Conservation (phyloP, 1,284 basidiomycete species). For the Mycena citricolor region DNA sequence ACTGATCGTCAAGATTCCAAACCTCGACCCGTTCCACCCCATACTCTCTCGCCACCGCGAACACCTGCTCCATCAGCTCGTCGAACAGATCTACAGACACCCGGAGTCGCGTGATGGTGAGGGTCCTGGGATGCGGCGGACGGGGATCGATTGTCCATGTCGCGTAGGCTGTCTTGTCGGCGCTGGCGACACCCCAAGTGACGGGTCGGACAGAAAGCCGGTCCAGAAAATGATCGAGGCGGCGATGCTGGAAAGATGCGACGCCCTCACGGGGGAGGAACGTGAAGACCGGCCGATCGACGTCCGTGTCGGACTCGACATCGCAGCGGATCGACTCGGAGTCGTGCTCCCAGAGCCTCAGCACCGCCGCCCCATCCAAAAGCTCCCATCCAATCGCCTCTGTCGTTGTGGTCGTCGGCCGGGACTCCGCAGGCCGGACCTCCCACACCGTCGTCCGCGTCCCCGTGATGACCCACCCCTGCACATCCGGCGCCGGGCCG, state of each 20-base stretch:
- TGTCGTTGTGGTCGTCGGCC: neutral
- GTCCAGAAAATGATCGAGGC: conserved; percentile 29
- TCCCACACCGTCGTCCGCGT: conserved; percentile 48
- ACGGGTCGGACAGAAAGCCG: conserved; percentile 25
- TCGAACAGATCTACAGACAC: conserved; percentile 38
- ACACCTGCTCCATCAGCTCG: conserved; percentile 39
- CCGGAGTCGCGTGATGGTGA: conserved; percentile 53
- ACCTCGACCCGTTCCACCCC: conserved; percentile 48
- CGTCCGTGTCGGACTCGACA: conserved; percentile 27
- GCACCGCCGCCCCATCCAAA: conserved; percentile 33
- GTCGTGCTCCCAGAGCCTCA: conserved; percentile 37
- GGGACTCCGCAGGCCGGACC: conserved; percentile 17
- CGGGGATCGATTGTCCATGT: conserved; percentile 54
- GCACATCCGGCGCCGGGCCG: conserved; percentile 36
- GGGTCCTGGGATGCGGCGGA: conserved; percentile 32
- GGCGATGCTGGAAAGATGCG: conserved; percentile 41
- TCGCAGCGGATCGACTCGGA: conserved; percentile 32
- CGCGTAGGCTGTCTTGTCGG: conserved; percentile 36
- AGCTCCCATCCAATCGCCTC: conserved; percentile 31
- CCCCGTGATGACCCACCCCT: conserved; percentile 49
- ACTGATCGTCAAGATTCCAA: conserved; percentile 48
- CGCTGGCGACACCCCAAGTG: conserved; percentile 41
- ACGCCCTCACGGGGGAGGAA: conserved; percentile 49
- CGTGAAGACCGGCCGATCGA: conserved; percentile 31
- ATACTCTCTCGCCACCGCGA: conserved; percentile 38